A percentile compares a stretch with the other conserved stretches of the same genome.
phyloP scores from a whole-genome alignment of 441 rosid genomes.

The Populus tomentosa region DNA sequence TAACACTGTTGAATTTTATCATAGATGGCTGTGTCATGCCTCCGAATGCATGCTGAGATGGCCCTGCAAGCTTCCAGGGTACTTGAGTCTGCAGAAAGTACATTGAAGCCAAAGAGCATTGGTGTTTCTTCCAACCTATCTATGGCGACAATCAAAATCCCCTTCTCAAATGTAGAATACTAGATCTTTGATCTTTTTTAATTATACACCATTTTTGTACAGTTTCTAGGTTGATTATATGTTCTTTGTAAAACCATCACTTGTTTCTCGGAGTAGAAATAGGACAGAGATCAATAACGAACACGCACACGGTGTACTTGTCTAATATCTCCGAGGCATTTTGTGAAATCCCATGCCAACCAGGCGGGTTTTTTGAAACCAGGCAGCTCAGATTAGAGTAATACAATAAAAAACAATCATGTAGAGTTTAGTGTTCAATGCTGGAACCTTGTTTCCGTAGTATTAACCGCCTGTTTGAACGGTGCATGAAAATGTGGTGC shows the following conservation, averaged over 20 bases:
- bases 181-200: slow-evolving; percentile 15
- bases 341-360: too few relatives aligned
- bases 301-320: not conserved
- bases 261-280: not conserved
- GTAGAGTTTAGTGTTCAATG: too few relatives aligned
- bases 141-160: slow-evolving; percentile 46
- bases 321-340: not conserved
- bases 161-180: slow-evolving; percentile 33
- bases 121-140: slow-evolving; percentile 33
- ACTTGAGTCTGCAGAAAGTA: slow-evolving; percentile 45
- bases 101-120: slow-evolving; percentile 32
- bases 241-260: not conserved
- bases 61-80: slow-evolving; percentile 94
- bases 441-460: too few relatives aligned
- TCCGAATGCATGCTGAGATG: slow-evolving; percentile 88
- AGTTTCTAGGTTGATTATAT: not conserved
- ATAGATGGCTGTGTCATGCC: slow-evolving; percentile 92
- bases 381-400: too few relatives aligned
- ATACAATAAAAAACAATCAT: too few relatives aligned
- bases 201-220: not conserved
- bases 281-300: not conserved
- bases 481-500: too few relatives aligned
- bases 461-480: too few relatives aligned
- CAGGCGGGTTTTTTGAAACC: too few relatives aligned
- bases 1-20: not conserved